Evolutionary conservation across 2,329 filamentous ascomycete genomes (phyloP).

Genomic region (Gnomoniopsis smithogilvyi): DNA sequence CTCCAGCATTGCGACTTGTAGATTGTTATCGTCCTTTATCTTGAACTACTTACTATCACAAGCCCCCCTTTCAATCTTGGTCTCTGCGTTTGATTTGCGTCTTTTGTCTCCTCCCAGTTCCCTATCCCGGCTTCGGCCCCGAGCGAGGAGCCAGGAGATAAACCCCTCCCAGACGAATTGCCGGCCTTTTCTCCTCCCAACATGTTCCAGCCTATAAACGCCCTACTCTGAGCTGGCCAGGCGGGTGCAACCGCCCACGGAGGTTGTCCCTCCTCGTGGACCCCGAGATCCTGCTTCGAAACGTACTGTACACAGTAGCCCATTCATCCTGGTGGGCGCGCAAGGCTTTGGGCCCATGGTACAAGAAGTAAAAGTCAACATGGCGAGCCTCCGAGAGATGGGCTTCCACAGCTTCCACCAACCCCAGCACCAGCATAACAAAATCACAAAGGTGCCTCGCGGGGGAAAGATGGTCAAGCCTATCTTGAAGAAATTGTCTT

Average conservation of each 20-base stretch:
- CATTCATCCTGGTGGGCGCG: neutral
- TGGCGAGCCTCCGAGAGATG: slow-evolving; percentile 34
- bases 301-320: neutral
- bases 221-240: slow-evolving; percentile 14
- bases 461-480: slow-evolving; percentile 53
- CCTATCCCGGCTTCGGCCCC: neutral
- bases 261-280: neutral
- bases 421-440: slow-evolving; percentile 27
- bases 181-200: slow-evolving; percentile 9
- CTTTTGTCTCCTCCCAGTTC: too few relatives aligned
- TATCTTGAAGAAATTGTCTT: slow-evolving; percentile 54
- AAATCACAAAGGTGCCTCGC: slow-evolving; percentile 42
- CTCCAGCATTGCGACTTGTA: neutral
- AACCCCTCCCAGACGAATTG: slow-evolving; percentile 3
- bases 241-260: slow-evolving; percentile 14
- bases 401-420: slow-evolving; percentile 22
- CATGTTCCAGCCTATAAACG: slow-evolving; percentile 11
- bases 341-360: slow-evolving; percentile 6
- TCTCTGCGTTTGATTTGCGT: neutral
- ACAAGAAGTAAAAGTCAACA: slow-evolving; percentile 19
- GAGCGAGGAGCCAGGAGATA: slow-evolving; percentile 1
- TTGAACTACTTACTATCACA: neutral
- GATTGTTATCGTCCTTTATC: neutral
- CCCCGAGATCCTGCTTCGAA: neutral
- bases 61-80: neutral